phyloP scores from a whole-genome alignment of 306 rosid genomes.

The Acacia acuminata region DNA sequence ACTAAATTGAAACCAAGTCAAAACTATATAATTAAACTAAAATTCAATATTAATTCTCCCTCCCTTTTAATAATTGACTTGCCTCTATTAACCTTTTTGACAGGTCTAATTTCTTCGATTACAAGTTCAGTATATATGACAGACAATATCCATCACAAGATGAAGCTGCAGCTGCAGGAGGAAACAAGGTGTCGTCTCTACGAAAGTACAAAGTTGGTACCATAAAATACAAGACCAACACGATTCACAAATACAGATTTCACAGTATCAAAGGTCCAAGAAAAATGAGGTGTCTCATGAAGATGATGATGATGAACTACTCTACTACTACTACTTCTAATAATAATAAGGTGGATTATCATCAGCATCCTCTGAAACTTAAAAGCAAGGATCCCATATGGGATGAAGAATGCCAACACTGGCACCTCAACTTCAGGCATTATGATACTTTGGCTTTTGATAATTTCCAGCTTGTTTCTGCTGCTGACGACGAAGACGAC shows the following conservation, averaged over 20 bases:
- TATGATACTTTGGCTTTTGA: constrained; percentile 85
- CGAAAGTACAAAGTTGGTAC: constrained; percentile 63
- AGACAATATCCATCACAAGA: constrained; percentile 51
- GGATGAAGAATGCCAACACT: constrained; percentile 91
- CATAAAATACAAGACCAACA: constrained; percentile 65
- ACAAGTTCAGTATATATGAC: constrained; percentile 72
- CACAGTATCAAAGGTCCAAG: constrained; percentile 67
- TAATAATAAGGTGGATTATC: no score
- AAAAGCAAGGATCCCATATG: constrained; percentile 88
- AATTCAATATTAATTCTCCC: no score
- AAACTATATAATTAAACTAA: no score
- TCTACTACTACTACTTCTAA: no score
- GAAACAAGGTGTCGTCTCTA: constrained; percentile 29
- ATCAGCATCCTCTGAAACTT: constrained; percentile 53
- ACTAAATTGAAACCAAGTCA: no score
- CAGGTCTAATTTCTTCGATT: constrained; percentile 87
- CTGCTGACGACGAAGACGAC: constrained; percentile 33
- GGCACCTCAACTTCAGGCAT: constrained; percentile 91
- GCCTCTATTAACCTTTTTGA: constrained; percentile 28
- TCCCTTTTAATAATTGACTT: not conserved
- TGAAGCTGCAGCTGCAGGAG: not conserved
- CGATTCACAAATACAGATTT: constrained; percentile 35
- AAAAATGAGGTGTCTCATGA: constrained; percentile 75
- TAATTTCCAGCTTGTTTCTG: constrained; percentile 87
- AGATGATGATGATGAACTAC: constrained; percentile 5